Conservation (phyloP, 164 flowering plant genomes). For the Vitis cinerea region DNA sequence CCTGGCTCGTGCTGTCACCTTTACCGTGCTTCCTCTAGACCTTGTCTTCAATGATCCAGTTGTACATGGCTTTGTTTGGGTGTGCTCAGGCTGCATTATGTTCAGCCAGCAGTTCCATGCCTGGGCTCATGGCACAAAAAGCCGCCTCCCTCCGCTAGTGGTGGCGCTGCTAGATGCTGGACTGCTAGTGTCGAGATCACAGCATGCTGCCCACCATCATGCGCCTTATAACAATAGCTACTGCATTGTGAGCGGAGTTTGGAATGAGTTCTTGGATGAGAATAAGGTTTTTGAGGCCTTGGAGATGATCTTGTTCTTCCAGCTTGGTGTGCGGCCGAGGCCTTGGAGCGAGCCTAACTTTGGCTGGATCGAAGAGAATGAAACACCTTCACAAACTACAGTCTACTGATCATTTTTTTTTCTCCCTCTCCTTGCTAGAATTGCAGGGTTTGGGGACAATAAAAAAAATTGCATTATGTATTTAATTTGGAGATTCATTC, state of each 20-base stretch:
- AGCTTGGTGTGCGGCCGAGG: conserved; percentile 65
- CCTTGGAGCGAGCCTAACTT: conserved; percentile 78
- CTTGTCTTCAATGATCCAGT: conserved; percentile 34
- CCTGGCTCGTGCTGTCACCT: conserved; percentile 53
- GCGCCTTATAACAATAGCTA: conserved; percentile 77
- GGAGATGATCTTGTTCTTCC: conserved; percentile 75
- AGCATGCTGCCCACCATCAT: conserved; percentile 76
- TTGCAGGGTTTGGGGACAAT: too few relatives aligned
- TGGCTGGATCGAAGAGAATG: conserved; percentile 58
- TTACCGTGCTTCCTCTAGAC: conserved; percentile 56
- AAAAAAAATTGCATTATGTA: too few relatives aligned
- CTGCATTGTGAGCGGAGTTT: conserved; percentile 85
- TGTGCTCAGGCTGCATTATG: conserved; percentile 74
- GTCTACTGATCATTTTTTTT: background rate
- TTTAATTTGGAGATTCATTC: too few relatives aligned
- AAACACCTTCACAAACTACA: conserved; percentile 7
- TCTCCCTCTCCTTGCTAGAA: too few relatives aligned
- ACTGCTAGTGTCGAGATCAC: conserved; percentile 58
- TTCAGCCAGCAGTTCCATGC: conserved; percentile 96
- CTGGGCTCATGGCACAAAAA: conserved; percentile 84
- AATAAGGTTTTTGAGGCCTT: conserved; percentile 54
- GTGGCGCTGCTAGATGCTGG: conserved; percentile 75
- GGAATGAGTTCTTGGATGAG: conserved; percentile 72
- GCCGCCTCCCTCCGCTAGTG: conserved; percentile 60
- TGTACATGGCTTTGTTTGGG: conserved; percentile 46